Evolutionary conservation across 2,329 filamentous ascomycete species (phyloP), one percentile per base, ranked within the genome.

Genomic region (Aureobasidium pullulans): DNA sequence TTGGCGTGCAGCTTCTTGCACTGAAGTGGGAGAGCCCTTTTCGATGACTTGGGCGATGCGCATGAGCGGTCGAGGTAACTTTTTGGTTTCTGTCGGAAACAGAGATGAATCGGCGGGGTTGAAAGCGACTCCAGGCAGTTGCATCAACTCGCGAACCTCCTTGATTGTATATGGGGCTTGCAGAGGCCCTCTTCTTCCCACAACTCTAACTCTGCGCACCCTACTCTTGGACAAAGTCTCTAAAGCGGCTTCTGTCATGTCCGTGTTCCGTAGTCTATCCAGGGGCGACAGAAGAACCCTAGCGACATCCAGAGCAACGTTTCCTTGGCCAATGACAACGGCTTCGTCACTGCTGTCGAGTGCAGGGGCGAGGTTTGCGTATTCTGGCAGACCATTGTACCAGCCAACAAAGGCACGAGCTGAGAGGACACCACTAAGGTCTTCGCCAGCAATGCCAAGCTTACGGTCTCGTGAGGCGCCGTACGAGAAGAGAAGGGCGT

Each of bases 381-480:
- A 89, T 66, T 95, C 89, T 0, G 94, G 94, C 2, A 96, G 80
- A 2, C 94, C 94, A 72, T 99, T 99, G 73, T 99, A 99, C 94
- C 94, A 99, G 16, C 92, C 94, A 1, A 99, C 94, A 71, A 97
- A 96, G 40, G 91, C 87, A 31, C 94, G 84, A 2, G 94, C 94
- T 7, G 92, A 96, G 70, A 91, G 87, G 16, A 97, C 84, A 2
- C 89, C 90, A 29, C 80, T 77, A 6, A 94, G 75, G 6, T 86
- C 81, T 68, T 99, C 94, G 8, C 93, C 92, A 0, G 88, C 85
- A 37, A 99, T 85, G 0, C 84, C 86, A 0, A 99, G 79, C 59
- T 81, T 84, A 64, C 85, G 86, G 71, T 99, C 94, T 69, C 88
- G 83, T 0, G 90, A 88, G 3, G 94, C 93, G 13, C 94, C 94